These are phyloP conservation scores for Cyanidium caldarium DNA, from an alignment of 23 red algal species.

Conservation along the genomic window DNA sequence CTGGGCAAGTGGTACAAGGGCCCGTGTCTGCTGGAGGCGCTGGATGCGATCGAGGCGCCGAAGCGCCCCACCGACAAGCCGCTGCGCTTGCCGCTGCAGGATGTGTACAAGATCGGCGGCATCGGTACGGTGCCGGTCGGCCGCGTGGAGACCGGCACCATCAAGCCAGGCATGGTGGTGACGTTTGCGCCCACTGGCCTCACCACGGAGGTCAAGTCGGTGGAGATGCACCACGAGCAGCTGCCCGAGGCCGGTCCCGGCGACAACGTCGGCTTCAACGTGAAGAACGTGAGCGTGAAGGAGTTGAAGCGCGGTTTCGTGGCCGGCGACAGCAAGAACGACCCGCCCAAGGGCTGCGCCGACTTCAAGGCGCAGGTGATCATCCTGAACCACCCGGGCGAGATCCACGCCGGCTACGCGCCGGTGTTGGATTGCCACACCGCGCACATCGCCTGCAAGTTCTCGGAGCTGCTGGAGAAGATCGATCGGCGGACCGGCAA, in stretches of 20 bases:
- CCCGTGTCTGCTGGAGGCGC: slow-evolving; percentile 34
- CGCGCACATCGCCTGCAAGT: slow-evolving; percentile 75
- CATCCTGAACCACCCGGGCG: slow-evolving; percentile 93
- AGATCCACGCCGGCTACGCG: slow-evolving; percentile 91
- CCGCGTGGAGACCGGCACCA: slow-evolving; percentile 83
- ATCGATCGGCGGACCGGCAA: slow-evolving; percentile 90
- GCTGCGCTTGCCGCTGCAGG: slow-evolving; percentile 85
- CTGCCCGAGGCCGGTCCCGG: slow-evolving; percentile 71
- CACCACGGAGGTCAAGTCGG: slow-evolving; percentile 77
- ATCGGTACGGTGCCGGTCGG: slow-evolving; percentile 91
- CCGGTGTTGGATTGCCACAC: slow-evolving; percentile 79
- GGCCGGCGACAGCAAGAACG: slow-evolving; percentile 47
- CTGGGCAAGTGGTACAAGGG: slow-evolving; percentile 85
- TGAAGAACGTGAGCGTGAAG: slow-evolving; percentile 78
- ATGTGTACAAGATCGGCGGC: slow-evolving; percentile 99
- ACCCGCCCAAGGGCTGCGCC: slow-evolving; percentile 38
- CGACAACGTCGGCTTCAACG: slow-evolving; percentile 98
- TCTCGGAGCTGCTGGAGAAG: slow-evolving; percentile 27
- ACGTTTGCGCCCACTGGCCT: slow-evolving; percentile 74
- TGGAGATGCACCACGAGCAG: slow-evolving; percentile 98
- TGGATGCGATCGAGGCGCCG: slow-evolving; percentile 36
- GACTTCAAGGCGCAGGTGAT: slow-evolving; percentile 82
- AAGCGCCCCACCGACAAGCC: slow-evolving; percentile 24
- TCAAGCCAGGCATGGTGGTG: slow-evolving; percentile 84
- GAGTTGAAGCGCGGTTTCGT: slow-evolving; percentile 96